Base-by-base conservation (phyloP, 1,284 basidiomycete genomes). In the Thelephora terrestris region DNA sequence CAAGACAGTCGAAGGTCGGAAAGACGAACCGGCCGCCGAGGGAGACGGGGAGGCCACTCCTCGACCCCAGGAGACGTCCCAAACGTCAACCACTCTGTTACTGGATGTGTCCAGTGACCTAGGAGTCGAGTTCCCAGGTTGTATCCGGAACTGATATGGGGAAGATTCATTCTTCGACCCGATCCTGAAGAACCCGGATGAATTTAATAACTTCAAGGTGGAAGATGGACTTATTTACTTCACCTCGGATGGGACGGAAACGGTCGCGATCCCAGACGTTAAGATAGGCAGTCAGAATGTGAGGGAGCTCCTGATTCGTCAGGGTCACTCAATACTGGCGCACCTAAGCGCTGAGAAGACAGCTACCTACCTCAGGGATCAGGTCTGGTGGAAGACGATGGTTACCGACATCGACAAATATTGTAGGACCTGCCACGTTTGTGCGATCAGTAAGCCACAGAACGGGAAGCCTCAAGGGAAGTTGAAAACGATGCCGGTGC, bases 321-420 rank as follows among this genome's bases (percentile, higher is more conserved):
- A 62, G 21, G 61, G 60, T 7, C 63, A 65, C 47, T 61, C 61
- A 3, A 46, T 64, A 1, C 51, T 65, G 1, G 61, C 61, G 1
- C 63, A n/a, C n/a, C n/a, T n/a, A n/a, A n/a, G n/a, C n/a, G n/a
- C n/a, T n/a, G n/a, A n/a, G n/a, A n/a, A n/a, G 64, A 64, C 63
- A 1, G 25, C 57, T 1, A 38, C 35, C 16, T 58, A 62, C 43
- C 49, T 64, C 17, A 48, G 55, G 1, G 56, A 60, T 43, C 50
- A 62, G 25, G 58, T 63, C 4, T 64, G 61, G 63, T 63, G 63
- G 62, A 60, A 61, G 45, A 50, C 49, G 2, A 57, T 64, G 46
- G 47, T 46, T 0, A 23, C 39, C 2, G 61, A 64, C 43, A 50
- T 61, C 5, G 42, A 50, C 7, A 39, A 42, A 2, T 64, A 48